A percentile compares a stretch with the other conserved stretches of the same genome.
These are phyloP conservation scores for Dictyostelium brefeldianum DNA, from an alignment of 78 protist species.

Conservation along the genomic window DNA sequence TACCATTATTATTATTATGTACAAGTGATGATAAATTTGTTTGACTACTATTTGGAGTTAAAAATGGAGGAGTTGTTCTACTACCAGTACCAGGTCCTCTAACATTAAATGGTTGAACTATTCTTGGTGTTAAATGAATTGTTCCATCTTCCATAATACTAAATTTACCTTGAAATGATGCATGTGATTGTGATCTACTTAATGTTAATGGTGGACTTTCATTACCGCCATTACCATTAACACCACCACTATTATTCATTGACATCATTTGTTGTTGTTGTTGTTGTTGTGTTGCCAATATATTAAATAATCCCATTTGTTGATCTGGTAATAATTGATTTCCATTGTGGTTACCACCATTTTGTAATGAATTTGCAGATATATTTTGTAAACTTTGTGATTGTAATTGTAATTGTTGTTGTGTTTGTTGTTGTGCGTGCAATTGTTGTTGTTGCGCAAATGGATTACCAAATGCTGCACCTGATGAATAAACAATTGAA, in stretches of 20 bases:
- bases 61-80: slow-evolving; percentile 14
- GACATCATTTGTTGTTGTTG: not conserved
- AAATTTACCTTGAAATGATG: slow-evolving; percentile 32
- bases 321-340: not conserved
- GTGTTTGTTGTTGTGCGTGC: not conserved
- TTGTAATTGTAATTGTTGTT: not conserved
- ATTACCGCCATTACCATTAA: not conserved
- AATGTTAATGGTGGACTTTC: slow-evolving; percentile 18
- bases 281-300: slow-evolving; percentile 10
- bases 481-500: slow-evolving; percentile 4
- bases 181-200: slow-evolving; percentile 52
- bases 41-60: slow-evolving; percentile 19
- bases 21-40: slow-evolving; percentile 19
- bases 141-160: not conserved
- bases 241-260: not conserved
- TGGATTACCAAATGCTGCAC: not conserved
- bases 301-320: not conserved
- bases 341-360: not conserved
- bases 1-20: not conserved
- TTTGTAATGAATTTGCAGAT: not conserved
- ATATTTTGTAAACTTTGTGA: not conserved
- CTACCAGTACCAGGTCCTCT: not conserved
- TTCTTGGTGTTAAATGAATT: slow-evolving; percentile 3
- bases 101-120: not conserved
- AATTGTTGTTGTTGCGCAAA: slow-evolving; percentile 1